phyloP scores from a whole-genome alignment of 306 rosid species.

The Datisca glomerata region DNA sequence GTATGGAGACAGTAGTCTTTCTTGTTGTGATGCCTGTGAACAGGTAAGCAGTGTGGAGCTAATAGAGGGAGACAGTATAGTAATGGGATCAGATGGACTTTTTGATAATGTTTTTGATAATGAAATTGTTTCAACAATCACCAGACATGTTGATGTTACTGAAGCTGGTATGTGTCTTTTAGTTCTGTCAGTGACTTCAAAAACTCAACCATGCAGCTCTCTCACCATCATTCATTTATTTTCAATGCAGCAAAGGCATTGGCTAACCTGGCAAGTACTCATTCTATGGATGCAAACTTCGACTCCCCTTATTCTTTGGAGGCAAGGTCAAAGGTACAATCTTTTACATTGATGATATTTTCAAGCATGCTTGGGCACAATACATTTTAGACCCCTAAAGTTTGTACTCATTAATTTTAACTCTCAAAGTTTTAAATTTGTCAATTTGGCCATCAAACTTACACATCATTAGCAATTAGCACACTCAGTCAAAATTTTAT shows the following conservation, averaged over 20 bases:
- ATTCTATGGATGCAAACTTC: conserved; percentile 60
- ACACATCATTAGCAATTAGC: too few relatives aligned
- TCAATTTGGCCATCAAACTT: too few relatives aligned
- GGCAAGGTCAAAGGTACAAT: conserved; percentile 64
- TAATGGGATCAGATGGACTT: conserved; percentile 82
- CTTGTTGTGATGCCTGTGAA: conserved; percentile 1
- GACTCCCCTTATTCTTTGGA: conserved; percentile 86
- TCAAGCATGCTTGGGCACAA: too few relatives aligned
- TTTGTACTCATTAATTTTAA: too few relatives aligned
- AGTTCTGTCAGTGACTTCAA: background rate
- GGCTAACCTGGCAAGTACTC: conserved; percentile 76
- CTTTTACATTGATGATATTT: too few relatives aligned
- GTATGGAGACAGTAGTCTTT: too few relatives aligned
- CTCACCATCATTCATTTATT: conserved; percentile 10
- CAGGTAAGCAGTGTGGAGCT: conserved; percentile 62
- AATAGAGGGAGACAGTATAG: conserved; percentile 58
- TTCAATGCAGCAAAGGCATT: conserved; percentile 74
- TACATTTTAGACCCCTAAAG: too few relatives aligned
- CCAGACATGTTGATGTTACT: conserved; percentile 35
- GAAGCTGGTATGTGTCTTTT: conserved; percentile 59
- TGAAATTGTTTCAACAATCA: conserved; percentile 41
- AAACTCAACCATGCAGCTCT: background rate
- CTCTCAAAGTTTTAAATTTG: too few relatives aligned
- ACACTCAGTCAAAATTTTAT: too few relatives aligned
- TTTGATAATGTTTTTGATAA: conserved; percentile 70